Percentiles rank a stretch among this genome's conserved stretches.
phyloP scores from a whole-genome alignment of 2,329 filamentous ascomycete species.

The Orbilia ellipsospora region DNA sequence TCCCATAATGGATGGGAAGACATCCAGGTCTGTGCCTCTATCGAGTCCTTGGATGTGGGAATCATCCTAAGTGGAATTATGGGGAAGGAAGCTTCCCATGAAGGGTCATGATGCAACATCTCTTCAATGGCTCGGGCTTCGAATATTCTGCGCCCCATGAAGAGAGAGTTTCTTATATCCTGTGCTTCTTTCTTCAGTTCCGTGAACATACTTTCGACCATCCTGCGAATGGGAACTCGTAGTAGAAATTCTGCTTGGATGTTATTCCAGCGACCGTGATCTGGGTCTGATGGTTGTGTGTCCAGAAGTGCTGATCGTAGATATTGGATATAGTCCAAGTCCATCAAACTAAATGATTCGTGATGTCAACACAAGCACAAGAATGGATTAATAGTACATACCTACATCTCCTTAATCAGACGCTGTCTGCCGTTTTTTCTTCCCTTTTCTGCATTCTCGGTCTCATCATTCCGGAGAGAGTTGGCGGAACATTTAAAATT shows the following conservation, averaged over 20 bases:
- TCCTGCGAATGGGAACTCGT: not conserved
- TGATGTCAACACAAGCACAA: not conserved
- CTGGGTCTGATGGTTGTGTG: not conserved
- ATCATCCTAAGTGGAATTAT: not conserved
- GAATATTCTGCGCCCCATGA: not conserved
- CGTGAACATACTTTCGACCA: not conserved
- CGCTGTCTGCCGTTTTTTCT: not conserved
- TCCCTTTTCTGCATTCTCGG: not conserved
- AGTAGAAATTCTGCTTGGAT: not conserved
- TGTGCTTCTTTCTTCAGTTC: constrained; percentile 1
- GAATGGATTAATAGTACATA: not conserved
- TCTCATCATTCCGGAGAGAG: not conserved
- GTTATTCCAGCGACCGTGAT: not conserved
- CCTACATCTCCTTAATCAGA: constrained; percentile 5
- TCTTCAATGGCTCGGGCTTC: constrained; percentile 13
- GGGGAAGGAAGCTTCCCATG: not conserved
- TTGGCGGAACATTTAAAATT: constrained; percentile 13
- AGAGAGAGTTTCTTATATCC: not conserved
- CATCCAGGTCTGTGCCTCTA: not conserved
- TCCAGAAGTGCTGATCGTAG: not conserved
- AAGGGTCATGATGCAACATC: not conserved
- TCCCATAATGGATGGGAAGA: not conserved
- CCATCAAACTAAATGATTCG: not conserved
- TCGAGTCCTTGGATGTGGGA: not conserved
- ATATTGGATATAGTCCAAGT: constrained; percentile 14